Evolutionary conservation across 768 basidiomycete genomes (phyloP).

Genomic region (Russula abietina): DNA sequence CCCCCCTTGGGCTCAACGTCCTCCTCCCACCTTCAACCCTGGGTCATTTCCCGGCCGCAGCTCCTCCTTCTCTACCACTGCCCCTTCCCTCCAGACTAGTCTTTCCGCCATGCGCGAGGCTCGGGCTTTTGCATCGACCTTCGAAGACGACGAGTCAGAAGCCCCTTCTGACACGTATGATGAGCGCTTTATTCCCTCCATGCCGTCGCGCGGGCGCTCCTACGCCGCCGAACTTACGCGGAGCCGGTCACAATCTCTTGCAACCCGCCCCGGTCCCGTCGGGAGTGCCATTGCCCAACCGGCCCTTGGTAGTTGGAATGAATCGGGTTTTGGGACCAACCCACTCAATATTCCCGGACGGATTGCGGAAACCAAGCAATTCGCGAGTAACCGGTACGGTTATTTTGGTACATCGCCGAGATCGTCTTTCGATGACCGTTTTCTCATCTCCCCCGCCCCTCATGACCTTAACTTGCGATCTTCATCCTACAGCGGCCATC

Average conservation of each 20-base stretch:
- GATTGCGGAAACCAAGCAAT: constrained; percentile 60
- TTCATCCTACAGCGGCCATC: constrained; percentile 35
- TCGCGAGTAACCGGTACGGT: constrained; percentile 57
- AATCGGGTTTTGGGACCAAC: constrained; percentile 46
- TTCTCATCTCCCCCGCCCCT: constrained; percentile 43
- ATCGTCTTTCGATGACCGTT: constrained; percentile 49
- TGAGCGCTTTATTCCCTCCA: constrained; percentile 42
- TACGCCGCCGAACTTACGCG: constrained; percentile 60
- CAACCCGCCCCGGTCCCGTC: constrained; percentile 49
- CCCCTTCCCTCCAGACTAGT: constrained; percentile 41
- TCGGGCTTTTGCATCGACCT: constrained; percentile 62
- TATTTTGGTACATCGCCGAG: constrained; percentile 51
- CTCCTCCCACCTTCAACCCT: constrained; percentile 40
- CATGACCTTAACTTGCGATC: constrained; percentile 29
- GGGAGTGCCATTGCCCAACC: constrained; percentile 41
- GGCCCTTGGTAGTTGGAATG: constrained; percentile 51
- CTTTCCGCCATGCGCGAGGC: constrained; percentile 65
- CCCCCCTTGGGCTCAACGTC: constrained; percentile 43
- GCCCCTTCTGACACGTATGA: constrained; percentile 47
- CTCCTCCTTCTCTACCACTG: constrained; percentile 58
- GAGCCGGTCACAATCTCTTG: constrained; percentile 73
- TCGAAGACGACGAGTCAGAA: constrained; percentile 78
- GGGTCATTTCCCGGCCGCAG: constrained; percentile 54
- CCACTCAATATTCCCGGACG: constrained; percentile 53
- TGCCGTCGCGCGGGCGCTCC: constrained; percentile 47